A percentile compares a stretch with the other conserved stretches of the same genome.
These are phyloP conservation scores for Talaromyces trachyspermus DNA, from an alignment of 495 filamentous ascomycete genomes.

Conservation along the genomic window DNA sequence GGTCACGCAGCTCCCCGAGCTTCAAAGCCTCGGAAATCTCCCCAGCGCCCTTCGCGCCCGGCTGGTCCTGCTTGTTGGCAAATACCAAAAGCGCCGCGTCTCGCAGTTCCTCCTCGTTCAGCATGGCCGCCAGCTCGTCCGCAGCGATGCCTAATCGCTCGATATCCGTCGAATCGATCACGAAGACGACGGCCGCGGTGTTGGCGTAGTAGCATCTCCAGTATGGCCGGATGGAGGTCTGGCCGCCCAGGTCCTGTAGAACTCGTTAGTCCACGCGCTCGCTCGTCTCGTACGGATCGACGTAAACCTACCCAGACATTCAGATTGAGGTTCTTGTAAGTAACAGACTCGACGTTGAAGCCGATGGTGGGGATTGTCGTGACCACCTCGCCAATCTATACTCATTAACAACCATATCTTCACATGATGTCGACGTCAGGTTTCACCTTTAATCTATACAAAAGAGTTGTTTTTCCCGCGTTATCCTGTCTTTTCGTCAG, in stretches of 20 bases:
- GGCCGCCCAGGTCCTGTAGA: constrained; percentile 78
- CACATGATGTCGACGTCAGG: too few relatives aligned
- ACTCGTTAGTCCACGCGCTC: neutral
- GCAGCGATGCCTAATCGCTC: constrained; percentile 85
- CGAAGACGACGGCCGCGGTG: constrained; percentile 97
- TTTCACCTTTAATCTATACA: constrained; percentile 87
- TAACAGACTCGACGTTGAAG: constrained; percentile 97
- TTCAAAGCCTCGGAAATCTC: constrained; percentile 92
- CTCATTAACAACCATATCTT: too few relatives aligned
- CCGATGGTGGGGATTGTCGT: constrained; percentile 98
- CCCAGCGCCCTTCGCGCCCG: constrained; percentile 90
- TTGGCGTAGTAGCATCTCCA: constrained; percentile 99
- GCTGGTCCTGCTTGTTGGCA: constrained; percentile 98
- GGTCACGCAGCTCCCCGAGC: constrained; percentile 82
- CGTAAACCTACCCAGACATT: constrained; percentile 77
- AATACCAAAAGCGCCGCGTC: constrained; percentile 92
- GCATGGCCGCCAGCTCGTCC: constrained; percentile 89
- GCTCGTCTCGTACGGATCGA: neutral
- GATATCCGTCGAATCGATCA: constrained; percentile 96
- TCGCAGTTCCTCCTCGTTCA: constrained; percentile 91
- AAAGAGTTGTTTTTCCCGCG: constrained; percentile 92
- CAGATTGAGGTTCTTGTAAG: constrained; percentile 95
- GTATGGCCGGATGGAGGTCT: constrained; percentile 95
- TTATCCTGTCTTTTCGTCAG: constrained; percentile 63
- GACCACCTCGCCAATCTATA: constrained; percentile 97